These are phyloP conservation scores for Fremontodendron californicum DNA, from an alignment of 345 rosid genomes.

Conservation along the genomic window DNA sequence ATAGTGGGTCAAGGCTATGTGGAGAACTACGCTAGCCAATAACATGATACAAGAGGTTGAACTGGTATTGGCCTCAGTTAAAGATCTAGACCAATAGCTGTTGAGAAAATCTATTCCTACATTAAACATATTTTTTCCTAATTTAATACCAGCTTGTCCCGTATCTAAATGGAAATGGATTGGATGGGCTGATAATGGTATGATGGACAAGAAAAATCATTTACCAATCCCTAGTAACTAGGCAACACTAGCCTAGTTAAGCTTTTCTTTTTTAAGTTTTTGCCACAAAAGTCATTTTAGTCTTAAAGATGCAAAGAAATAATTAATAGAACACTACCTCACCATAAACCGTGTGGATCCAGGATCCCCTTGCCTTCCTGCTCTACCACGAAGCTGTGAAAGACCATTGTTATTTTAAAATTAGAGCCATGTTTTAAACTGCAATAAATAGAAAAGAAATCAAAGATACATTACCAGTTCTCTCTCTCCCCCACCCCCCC, in stretches of 20 bases:
- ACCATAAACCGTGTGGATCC: conserved; percentile 97
- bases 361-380: conserved; percentile 98
- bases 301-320: not conserved
- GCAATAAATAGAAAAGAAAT: not conserved
- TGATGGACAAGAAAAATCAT: not conserved
- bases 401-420: conserved; percentile 5
- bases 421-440: conserved; percentile 12
- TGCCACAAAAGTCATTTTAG: not conserved
- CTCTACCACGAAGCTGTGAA: conserved; percentile 93
- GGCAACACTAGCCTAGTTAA: not conserved
- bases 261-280: not conserved
- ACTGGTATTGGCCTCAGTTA: not conserved
- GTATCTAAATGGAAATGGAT: not conserved
- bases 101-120: not conserved
- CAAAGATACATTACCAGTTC: conserved; percentile 4
- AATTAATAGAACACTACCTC: conserved; percentile 50
- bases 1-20: not conserved
- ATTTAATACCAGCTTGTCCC: not conserved
- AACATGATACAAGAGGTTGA: not conserved
- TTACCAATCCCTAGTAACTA: not conserved
- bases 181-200: not conserved
- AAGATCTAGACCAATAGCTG: not conserved
- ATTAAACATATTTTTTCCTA: not conserved
- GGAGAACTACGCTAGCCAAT: not conserved
- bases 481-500: not conserved